Conservation (phyloP, 2,329 filamentous ascomycete genomes). For the Saccharata proteae region DNA sequence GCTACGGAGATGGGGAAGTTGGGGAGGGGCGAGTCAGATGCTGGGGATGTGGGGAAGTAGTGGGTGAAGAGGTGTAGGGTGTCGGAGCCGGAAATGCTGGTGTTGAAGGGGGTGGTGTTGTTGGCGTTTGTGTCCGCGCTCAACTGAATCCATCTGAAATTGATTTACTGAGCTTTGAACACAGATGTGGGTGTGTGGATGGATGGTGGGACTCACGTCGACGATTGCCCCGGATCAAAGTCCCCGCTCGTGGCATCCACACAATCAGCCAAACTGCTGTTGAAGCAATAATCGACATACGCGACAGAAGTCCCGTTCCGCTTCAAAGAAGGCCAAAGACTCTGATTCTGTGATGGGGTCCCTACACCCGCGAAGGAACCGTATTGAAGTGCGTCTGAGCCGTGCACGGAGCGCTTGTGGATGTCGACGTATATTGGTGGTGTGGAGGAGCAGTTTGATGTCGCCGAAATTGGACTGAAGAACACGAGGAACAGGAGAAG, state of each 20-base stretch:
- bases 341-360: slow-evolving; percentile 31
- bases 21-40: slow-evolving; percentile 21
- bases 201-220: slow-evolving; percentile 15
- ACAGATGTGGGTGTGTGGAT: slow-evolving; percentile 10
- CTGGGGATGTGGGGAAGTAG: slow-evolving; percentile 27
- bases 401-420: slow-evolving; percentile 30
- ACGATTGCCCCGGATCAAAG: slow-evolving; percentile 19
- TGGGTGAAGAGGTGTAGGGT: slow-evolving; percentile 27
- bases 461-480: slow-evolving; percentile 25
- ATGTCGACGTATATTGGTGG: slow-evolving; percentile 33
- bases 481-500: slow-evolving; percentile 17
- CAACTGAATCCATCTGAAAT: slow-evolving; percentile 15
- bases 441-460: slow-evolving; percentile 25
- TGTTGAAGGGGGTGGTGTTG: slow-evolving; percentile 14
- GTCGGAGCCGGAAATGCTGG: slow-evolving; percentile 21
- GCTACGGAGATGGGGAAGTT: slow-evolving; percentile 25
- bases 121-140: no score
- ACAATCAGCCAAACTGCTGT: slow-evolving; percentile 21
- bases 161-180: background rate
- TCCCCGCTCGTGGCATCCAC: slow-evolving; percentile 22
- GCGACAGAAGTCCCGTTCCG: slow-evolving; percentile 32
- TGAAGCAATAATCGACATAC: slow-evolving; percentile 22
- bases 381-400: slow-evolving; percentile 28
- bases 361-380: slow-evolving; percentile 34
- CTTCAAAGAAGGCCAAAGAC: slow-evolving; percentile 30